Base-by-base conservation (phyloP, 148 eudicot genomes). In the Spergularia bocconei region DNA sequence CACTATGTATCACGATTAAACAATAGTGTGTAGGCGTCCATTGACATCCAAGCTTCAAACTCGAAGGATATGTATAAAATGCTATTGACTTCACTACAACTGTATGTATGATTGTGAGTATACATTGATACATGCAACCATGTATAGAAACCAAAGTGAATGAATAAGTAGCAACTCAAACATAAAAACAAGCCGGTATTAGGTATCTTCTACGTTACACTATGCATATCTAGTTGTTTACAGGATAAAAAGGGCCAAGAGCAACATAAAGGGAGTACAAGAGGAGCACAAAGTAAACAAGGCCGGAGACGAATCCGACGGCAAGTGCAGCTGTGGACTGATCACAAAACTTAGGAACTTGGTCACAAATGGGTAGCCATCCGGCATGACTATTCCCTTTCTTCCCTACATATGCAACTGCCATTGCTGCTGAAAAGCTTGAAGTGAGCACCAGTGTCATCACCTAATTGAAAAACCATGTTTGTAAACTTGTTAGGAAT, bases 321-420 rank as follows among this genome's bases (percentile, higher is more conserved):
- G 79, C 67, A 13, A 93, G 74, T n/a, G 94, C 87, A 19, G 81
- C 87, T 0, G 74, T 79, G 7, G 83, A 85, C 38, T 80, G 89
- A 57, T 91, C 81, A 77, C 98, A 93, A 38, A 88, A 93, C 72
- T 91, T 91, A 7, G 89, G 85, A 61, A 93, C 97, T 84, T 86
- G 98, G 8, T 78, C 88, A 53, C 98, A 93, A 21, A 93, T 88
- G 7, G 98, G 93, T 52, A 89, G 84, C 98, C 98, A 93, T 39
- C 97, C 98, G 4, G 98, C 97, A 81, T 89, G 85, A 13, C 38
- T 50, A 75, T 91, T 89, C 52, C 98, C 97, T 21, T 88, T 85
- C 84, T 87, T 91, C 61, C 90, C 98, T 81, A 93, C 83, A 21
- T 88, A 88, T 21, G 87, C 94, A 36, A 91, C 80, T 7, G 97